Evolutionary conservation across 2,329 filamentous ascomycete genomes (phyloP).

Genomic region (Leptographium flavum): DNA sequence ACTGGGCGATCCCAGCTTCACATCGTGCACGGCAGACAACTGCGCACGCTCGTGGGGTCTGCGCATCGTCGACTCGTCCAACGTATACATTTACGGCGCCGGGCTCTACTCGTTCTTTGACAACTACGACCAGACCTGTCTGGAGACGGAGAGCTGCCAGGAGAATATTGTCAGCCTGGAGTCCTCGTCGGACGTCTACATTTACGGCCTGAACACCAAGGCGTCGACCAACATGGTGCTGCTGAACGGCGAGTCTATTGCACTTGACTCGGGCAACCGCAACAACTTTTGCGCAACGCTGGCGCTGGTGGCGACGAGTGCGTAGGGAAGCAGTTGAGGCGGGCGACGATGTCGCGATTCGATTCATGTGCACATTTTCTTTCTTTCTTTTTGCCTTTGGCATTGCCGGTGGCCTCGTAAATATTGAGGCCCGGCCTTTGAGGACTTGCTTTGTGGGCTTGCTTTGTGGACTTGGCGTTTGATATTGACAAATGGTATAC

Average conservation of each 20-base stretch:
- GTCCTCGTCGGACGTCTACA: conserved; percentile 38
- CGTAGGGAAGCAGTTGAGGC: neutral
- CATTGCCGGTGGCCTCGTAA: too few relatives aligned
- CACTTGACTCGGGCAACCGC: conserved; percentile 45
- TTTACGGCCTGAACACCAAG: conserved; percentile 63
- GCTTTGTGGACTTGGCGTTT: too few relatives aligned
- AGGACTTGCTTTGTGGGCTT: too few relatives aligned
- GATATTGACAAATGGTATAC: too few relatives aligned
- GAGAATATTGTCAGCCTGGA: conserved; percentile 64
- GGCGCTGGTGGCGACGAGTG: conserved; percentile 27
- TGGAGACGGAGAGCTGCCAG: conserved; percentile 56
- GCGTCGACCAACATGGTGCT: conserved; percentile 61
- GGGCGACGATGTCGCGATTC: neutral
- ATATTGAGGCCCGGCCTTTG: too few relatives aligned
- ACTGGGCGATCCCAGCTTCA: conserved; percentile 58
- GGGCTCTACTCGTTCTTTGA: conserved; percentile 76
- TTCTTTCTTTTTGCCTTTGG: neutral
- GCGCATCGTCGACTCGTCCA: conserved; percentile 50
- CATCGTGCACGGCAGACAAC: conserved; percentile 29
- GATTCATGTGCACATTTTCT: neutral
- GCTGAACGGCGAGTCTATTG: conserved; percentile 38
- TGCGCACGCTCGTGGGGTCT: conserved; percentile 71
- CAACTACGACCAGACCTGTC: conserved; percentile 62
- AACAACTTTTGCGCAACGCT: conserved; percentile 52
- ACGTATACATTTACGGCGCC: conserved; percentile 56